phyloP scores from a whole-genome alignment of 164 flowering plant genomes.

The Stephania yunnanensis region DNA sequence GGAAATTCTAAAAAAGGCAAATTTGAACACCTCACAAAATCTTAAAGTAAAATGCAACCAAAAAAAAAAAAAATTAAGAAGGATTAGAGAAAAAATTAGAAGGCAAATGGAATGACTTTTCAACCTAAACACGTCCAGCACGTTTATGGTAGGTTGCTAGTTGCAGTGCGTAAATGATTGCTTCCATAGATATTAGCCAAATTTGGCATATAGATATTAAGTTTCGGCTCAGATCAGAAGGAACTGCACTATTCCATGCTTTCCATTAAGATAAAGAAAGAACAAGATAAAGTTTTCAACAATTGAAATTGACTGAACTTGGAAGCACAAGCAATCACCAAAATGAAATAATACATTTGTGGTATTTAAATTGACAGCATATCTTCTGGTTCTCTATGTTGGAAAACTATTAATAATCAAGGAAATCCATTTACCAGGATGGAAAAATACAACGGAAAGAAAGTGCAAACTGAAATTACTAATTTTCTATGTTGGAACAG shows the following conservation, averaged over 20 bases:
- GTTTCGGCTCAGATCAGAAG: neutral
- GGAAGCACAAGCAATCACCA: neutral
- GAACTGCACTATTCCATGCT: neutral
- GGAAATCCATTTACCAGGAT: no score
- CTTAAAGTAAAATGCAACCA: neutral
- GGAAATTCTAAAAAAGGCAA: neutral
- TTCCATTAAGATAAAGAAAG: neutral
- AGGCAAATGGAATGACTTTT: neutral
- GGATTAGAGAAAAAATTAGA: neutral
- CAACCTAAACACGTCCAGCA: neutral
- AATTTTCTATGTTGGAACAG: no score
- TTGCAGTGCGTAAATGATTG: neutral
- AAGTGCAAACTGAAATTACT: no score
- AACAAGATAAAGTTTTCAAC: neutral
- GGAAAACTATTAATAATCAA: no score
- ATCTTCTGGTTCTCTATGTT: no score
- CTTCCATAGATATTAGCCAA: neutral
- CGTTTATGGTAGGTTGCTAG: neutral
- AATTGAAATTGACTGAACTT: neutral
- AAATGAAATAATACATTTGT: neutral
- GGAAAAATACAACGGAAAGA: no score
- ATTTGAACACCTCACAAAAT: neutral
- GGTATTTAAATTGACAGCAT: neutral
- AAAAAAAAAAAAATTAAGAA: no score
- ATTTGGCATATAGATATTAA: neutral